Percentiles rank a stretch among this genome's conserved stretches.
Conservation (phyloP, 1,284 basidiomycete genomes). For the Ganoderma multipileum region DNA sequence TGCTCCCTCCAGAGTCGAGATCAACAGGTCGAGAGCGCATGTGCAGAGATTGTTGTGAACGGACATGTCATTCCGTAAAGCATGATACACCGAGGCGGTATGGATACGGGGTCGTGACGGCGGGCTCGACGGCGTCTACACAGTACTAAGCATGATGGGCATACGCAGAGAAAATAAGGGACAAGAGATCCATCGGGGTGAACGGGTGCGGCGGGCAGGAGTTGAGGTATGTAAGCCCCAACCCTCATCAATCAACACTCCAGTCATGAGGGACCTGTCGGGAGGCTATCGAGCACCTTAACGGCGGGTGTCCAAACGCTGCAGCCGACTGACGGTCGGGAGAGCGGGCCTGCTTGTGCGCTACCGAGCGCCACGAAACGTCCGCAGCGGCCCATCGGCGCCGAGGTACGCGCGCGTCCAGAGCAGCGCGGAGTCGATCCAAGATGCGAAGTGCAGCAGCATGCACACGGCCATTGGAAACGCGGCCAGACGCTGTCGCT, state of each 20-base stretch:
- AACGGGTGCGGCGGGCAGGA: slow-evolving; percentile 21
- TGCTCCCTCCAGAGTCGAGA: not conserved
- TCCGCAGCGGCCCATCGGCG: slow-evolving; percentile 28
- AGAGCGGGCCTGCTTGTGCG: slow-evolving; percentile 11
- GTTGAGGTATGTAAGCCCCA: slow-evolving; percentile 18
- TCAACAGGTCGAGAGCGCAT: not conserved
- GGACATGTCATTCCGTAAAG: slow-evolving; percentile 6
- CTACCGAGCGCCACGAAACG: slow-evolving; percentile 25
- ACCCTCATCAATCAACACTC: slow-evolving; percentile 25
- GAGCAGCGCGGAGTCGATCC: slow-evolving; percentile 30
- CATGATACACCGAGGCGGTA: slow-evolving; percentile 14
- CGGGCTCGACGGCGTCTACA: not conserved
- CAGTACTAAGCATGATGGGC: slow-evolving; percentile 10
- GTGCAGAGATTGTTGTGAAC: slow-evolving; percentile 1
- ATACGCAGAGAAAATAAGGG: slow-evolving; percentile 3
- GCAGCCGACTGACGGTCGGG: not conserved
- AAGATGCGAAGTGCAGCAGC: slow-evolving; percentile 31
- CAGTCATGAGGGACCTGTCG: slow-evolving; percentile 22
- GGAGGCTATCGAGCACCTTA: slow-evolving; percentile 14
- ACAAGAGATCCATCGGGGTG: slow-evolving; percentile 23
- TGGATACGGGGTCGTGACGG: slow-evolving; percentile 17
- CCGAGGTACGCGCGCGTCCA: slow-evolving; percentile 24
- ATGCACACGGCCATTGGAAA: slow-evolving; percentile 12
- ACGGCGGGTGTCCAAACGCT: slow-evolving; percentile 3
- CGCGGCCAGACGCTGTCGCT: slow-evolving; percentile 19